These are phyloP conservation scores for Colletotrichum sp. DNA, from an alignment of 2,329 filamentous ascomycete genomes.

Conservation along the genomic window DNA sequence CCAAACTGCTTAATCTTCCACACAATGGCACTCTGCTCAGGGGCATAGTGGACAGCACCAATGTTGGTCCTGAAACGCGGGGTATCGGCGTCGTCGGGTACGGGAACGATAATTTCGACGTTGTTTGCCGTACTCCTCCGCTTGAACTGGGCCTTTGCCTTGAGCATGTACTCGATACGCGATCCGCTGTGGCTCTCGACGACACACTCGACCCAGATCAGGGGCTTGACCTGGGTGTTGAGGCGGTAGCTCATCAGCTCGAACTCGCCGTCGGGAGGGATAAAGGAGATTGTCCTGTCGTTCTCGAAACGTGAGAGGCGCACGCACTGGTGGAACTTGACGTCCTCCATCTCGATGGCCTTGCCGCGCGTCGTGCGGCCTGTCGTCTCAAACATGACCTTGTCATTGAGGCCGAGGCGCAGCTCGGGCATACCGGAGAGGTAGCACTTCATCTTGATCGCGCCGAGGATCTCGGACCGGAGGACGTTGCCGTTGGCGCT, in stretches of 20 bases:
- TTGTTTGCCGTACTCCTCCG: conserved; percentile 97
- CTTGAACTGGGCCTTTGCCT: conserved; percentile 98
- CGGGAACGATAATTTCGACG: conserved; percentile 95
- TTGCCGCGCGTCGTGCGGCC: conserved; percentile 93
- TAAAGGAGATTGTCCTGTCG: conserved; percentile 98
- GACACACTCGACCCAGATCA: conserved; percentile 98
- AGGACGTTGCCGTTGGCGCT: conserved; percentile 94
- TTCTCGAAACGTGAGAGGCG: conserved; percentile 96
- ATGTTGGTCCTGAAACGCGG: conserved; percentile 98
- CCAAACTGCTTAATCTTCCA: conserved; percentile 99
- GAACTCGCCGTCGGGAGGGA: conserved; percentile 97
- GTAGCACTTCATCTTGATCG: conserved; percentile 99
- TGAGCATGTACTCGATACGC: conserved; percentile 98
- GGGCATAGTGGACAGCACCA: conserved; percentile 95
- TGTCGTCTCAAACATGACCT: conserved; percentile 99
- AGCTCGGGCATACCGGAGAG: conserved; percentile 97
- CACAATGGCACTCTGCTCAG: conserved; percentile 95
- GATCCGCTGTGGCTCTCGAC: conserved; percentile 96
- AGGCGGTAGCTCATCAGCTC: conserved; percentile 99
- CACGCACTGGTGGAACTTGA: conserved; percentile 99
- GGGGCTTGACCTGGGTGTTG: conserved; percentile 97
- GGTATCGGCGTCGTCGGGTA: conserved; percentile 95
- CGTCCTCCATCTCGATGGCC: conserved; percentile 99
- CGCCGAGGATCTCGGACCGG: conserved; percentile 93
- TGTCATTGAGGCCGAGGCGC: conserved; percentile 93